Percentiles rank a stretch among this genome's conserved stretches.
These are phyloP conservation scores for Colletotrichum echinochloae DNA, from an alignment of 2,329 filamentous ascomycete genomes.

Conservation along the genomic window DNA sequence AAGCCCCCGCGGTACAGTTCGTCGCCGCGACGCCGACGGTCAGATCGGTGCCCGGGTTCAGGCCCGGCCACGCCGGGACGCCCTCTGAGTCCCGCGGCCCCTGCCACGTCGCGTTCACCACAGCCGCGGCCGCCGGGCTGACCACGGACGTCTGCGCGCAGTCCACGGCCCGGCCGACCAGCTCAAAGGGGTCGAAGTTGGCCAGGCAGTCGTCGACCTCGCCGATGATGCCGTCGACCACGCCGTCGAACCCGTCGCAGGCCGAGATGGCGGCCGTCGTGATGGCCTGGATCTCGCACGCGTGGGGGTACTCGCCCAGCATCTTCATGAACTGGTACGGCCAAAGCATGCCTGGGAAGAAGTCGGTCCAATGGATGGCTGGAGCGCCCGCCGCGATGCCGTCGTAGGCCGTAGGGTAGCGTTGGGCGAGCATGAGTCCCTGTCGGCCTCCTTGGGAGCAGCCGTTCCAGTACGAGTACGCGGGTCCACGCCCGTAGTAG, in stretches of 20 bases:
- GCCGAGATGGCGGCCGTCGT: conserved; percentile 55
- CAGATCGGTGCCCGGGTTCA: conserved; percentile 38
- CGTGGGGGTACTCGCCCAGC: conserved; percentile 15
- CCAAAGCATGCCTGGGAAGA: conserved; percentile 35
- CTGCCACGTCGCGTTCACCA: conserved; percentile 42
- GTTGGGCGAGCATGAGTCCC: conserved; percentile 63
- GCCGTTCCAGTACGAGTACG: conserved; percentile 63
- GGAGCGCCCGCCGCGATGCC: conserved; percentile 63
- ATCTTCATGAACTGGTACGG: conserved; percentile 29
- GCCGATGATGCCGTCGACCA: conserved; percentile 60
- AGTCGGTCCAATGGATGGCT: conserved; percentile 49
- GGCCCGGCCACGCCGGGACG: conserved; percentile 24
- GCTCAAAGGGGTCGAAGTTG: conserved; percentile 32
- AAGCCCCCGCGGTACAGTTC: background rate
- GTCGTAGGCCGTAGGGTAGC: conserved; percentile 65
- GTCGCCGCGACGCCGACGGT: conserved; percentile 21
- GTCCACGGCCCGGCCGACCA: conserved; percentile 3
- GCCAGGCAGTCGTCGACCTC: conserved; percentile 40
- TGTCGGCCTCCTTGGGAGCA: conserved; percentile 69
- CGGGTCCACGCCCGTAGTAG: conserved; percentile 60
- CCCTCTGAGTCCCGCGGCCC: conserved; percentile 19
- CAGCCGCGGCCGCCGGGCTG: conserved; percentile 31
- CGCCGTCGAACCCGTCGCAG: conserved; percentile 62
- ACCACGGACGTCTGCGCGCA: conserved; percentile 13
- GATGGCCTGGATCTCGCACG: conserved; percentile 48